A percentile compares a stretch with the other conserved stretches of the same genome.
Conservation (phyloP, 805 yeast species). For the Pichia ethanolica region DNA sequence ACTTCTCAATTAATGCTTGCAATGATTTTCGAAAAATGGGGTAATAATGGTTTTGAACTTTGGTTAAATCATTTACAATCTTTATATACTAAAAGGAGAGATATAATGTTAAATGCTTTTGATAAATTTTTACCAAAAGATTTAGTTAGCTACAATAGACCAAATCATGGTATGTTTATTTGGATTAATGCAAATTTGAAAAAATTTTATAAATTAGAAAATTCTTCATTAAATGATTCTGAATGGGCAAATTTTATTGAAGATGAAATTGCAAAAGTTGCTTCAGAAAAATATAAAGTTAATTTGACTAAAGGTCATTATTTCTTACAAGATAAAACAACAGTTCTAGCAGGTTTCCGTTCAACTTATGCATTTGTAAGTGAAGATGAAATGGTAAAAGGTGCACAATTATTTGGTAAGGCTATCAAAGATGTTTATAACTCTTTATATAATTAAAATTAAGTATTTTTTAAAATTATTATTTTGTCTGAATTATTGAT, state of each 20-base stretch:
- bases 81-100: slow-evolving; percentile 60
- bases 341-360: slow-evolving; percentile 22
- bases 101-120: slow-evolving; percentile 46
- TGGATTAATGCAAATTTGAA: slow-evolving; percentile 36
- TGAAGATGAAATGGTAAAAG: slow-evolving; percentile 17
- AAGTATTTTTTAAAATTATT: too few species aligned
- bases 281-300: slow-evolving; percentile 20
- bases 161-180: slow-evolving; percentile 39
- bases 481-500: too few species aligned
- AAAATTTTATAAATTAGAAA: slow-evolving; percentile 31
- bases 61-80: slow-evolving; percentile 62
- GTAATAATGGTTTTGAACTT: slow-evolving; percentile 49
- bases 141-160: slow-evolving; percentile 35
- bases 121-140: slow-evolving; percentile 39
- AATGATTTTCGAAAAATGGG: slow-evolving; percentile 58
- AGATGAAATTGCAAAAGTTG: slow-evolving; percentile 18
- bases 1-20: slow-evolving; percentile 55
- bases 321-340: slow-evolving; percentile 24
- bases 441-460: slow-evolving; percentile 6
- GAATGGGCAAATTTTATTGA: slow-evolving; percentile 28
- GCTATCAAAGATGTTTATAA: slow-evolving; percentile 16
- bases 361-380: slow-evolving; percentile 28
- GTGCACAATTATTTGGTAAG: slow-evolving; percentile 23
- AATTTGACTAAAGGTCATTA: slow-evolving; percentile 29
- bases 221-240: slow-evolving; percentile 28